A percentile compares a stretch with the other conserved stretches of the same genome.
Conservation (phyloP, 2,329 filamentous ascomycete species). For the Aspergillus alliaceus region DNA sequence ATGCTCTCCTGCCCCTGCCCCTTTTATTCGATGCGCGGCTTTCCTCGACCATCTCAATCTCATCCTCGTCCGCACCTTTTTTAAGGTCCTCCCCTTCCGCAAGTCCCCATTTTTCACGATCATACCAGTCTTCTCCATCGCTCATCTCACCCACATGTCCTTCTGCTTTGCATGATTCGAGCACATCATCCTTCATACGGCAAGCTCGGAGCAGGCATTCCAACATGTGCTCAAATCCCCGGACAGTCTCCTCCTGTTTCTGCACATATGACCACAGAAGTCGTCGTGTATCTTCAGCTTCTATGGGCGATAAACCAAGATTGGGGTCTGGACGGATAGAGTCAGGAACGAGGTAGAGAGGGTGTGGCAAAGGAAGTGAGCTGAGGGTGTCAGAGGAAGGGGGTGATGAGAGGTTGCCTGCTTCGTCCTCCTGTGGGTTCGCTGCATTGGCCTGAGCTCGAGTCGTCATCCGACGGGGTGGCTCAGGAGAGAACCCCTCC, state of each 20-base stretch:
- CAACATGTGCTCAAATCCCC: slow-evolving; percentile 56
- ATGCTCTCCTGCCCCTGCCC: slow-evolving; percentile 39
- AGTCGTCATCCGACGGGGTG: slow-evolving; percentile 48
- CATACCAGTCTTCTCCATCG: slow-evolving; percentile 69
- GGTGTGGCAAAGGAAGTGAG: slow-evolving; percentile 49
- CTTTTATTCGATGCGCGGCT: slow-evolving; percentile 40
- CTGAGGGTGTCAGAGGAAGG: slow-evolving; percentile 31
- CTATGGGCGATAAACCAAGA: slow-evolving; percentile 56
- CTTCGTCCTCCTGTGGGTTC: slow-evolving; percentile 29
- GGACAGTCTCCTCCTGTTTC: slow-evolving; percentile 65
- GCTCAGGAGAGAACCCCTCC: slow-evolving; percentile 39
- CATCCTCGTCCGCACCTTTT: slow-evolving; percentile 63
- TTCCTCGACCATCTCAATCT: slow-evolving; percentile 53
- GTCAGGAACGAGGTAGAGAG: slow-evolving; percentile 58
- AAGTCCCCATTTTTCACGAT: slow-evolving; percentile 62
- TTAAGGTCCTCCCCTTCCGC: slow-evolving; percentile 54
- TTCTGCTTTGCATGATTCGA: slow-evolving; percentile 62
- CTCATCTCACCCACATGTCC: slow-evolving; percentile 66
- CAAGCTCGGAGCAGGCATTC: slow-evolving; percentile 59
- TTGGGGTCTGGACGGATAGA: slow-evolving; percentile 53
- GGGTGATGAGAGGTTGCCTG: slow-evolving; percentile 20
- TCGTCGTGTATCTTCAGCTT: slow-evolving; percentile 63
- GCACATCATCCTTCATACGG: slow-evolving; percentile 59
- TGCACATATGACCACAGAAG: slow-evolving; percentile 63
- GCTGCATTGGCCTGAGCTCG: slow-evolving; percentile 42